A percentile compares a stretch with the other conserved stretches of the same genome.
Conservation (phyloP, 306 rosid genomes). For the Medicago lupulina region DNA sequence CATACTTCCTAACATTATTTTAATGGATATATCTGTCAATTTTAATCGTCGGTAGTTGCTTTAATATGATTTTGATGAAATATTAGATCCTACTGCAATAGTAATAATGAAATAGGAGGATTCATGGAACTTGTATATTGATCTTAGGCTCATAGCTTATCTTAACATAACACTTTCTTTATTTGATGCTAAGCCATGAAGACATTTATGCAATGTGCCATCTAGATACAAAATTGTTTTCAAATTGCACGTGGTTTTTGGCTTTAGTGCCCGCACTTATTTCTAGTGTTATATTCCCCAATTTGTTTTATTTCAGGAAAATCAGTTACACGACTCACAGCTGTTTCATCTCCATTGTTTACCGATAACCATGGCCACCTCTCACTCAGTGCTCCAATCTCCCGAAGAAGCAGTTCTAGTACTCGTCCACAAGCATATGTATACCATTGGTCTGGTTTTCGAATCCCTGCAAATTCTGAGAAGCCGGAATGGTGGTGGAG, state of each 20-base stretch:
- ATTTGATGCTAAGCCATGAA: slow-evolving; percentile 21
- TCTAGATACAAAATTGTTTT: not conserved
- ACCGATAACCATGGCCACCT: slow-evolving; percentile 41
- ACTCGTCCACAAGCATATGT: slow-evolving; percentile 51
- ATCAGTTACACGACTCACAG: slow-evolving; percentile 41
- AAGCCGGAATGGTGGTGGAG: slow-evolving; percentile 98
- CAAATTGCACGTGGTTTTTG: slow-evolving; percentile 1
- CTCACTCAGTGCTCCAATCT: slow-evolving; percentile 41
- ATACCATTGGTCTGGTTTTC: slow-evolving; percentile 52
- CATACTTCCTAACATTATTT: not conserved
- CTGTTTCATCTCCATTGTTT: slow-evolving; percentile 47
- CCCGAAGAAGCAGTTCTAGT: slow-evolving; percentile 39
- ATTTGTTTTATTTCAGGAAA: slow-evolving; percentile 49
- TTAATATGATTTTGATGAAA: slow-evolving; percentile 6
- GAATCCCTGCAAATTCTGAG: slow-evolving; percentile 59
- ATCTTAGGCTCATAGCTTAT: slow-evolving; percentile 2
- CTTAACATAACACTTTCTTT: slow-evolving; percentile 1
- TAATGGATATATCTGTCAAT: slow-evolving; percentile 10
- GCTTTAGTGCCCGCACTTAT: not conserved
- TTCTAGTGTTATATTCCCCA: not conserved
- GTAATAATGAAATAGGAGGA: slow-evolving; percentile 23
- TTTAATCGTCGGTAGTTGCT: not conserved
- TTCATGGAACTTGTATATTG: not conserved
- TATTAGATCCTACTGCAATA: not conserved
- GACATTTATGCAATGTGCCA: not conserved